Evolutionary conservation across 2,329 filamentous ascomycete genomes (phyloP).

Genomic region (Orbilia brochopaga): DNA sequence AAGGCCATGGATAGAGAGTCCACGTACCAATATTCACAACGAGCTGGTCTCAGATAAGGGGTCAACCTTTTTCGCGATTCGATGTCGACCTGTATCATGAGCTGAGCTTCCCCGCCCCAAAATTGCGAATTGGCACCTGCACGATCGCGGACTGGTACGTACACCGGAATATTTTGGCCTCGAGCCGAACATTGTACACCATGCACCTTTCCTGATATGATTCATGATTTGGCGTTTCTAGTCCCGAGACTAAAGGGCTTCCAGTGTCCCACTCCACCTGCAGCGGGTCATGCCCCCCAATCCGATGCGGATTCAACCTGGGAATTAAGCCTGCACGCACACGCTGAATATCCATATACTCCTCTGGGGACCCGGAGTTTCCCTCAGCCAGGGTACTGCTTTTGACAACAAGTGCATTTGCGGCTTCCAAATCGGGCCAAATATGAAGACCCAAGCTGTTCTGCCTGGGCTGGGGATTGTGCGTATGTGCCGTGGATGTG

Average conservation of each 20-base stretch:
- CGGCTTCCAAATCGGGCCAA: conserved; percentile 41
- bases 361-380: conserved; percentile 22
- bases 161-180: conserved; percentile 41
- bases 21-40: conserved; percentile 6
- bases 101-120: conserved; percentile 34
- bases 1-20: conserved; percentile 9
- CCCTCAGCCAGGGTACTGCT: conserved; percentile 11
- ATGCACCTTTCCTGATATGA: conserved; percentile 25
- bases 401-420: not conserved
- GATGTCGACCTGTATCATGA: too few relatives aligned
- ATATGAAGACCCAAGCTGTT: conserved; percentile 1
- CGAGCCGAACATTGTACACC: conserved; percentile 23
- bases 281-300: conserved; percentile 40
- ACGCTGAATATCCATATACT: conserved; percentile 14
- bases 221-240: conserved; percentile 20
- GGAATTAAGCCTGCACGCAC: conserved; percentile 3
- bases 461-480: conserved; percentile 19
- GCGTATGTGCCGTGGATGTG: conserved; percentile 37
- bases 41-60: conserved; percentile 17
- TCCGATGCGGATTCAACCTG: conserved; percentile 24
- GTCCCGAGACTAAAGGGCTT: conserved; percentile 18
- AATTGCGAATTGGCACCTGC: conserved; percentile 30
- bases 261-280: conserved; percentile 33
- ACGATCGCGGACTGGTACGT: conserved; percentile 11
- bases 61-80: too few relatives aligned